Conservation (phyloP, 2,329 filamentous ascomycete species). For the Herpotrichia juniperi region DNA sequence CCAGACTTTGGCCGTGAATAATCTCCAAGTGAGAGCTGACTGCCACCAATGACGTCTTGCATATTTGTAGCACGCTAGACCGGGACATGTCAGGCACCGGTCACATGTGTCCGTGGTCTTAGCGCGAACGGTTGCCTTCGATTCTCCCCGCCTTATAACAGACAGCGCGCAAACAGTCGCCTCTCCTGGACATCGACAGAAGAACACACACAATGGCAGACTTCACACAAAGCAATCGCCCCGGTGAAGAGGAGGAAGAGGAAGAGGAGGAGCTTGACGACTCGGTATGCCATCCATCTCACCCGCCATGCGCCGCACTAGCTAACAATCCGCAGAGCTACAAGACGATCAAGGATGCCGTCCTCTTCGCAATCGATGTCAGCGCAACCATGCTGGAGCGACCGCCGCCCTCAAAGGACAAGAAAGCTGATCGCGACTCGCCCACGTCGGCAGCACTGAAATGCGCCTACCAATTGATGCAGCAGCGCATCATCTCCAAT, state of each 20-base stretch:
- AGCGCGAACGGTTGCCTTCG: constrained; percentile 6
- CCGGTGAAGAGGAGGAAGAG: constrained; percentile 63
- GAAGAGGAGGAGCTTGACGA: constrained; percentile 75
- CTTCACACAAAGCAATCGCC: constrained; percentile 31
- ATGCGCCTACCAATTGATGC: constrained; percentile 94
- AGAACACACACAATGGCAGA: constrained; percentile 34
- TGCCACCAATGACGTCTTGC: constrained; percentile 28
- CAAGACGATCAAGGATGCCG: constrained; percentile 93
- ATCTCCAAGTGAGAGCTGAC: constrained; percentile 23
- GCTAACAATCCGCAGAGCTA: constrained; percentile 64
- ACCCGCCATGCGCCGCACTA: not conserved
- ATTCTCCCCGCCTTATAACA: constrained; percentile 1
- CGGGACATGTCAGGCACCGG: not conserved
- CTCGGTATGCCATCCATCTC: constrained; percentile 52
- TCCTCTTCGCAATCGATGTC: constrained; percentile 93
- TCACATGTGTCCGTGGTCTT: constrained; percentile 1
- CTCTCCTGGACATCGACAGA: not conserved
- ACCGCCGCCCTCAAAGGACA: constrained; percentile 66
- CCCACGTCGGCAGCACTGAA: constrained; percentile 85
- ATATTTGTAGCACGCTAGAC: not conserved
- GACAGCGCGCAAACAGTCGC: not conserved
- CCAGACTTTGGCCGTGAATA: constrained; percentile 30
- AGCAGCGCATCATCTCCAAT: constrained; percentile 96
- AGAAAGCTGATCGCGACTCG: constrained; percentile 79
- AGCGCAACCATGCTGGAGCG: constrained; percentile 82